Evolutionary conservation across 768 basidiomycete genomes (phyloP), one percentile per base, ranked within the genome.

Genomic region (Plicaturopsis crispa): DNA sequence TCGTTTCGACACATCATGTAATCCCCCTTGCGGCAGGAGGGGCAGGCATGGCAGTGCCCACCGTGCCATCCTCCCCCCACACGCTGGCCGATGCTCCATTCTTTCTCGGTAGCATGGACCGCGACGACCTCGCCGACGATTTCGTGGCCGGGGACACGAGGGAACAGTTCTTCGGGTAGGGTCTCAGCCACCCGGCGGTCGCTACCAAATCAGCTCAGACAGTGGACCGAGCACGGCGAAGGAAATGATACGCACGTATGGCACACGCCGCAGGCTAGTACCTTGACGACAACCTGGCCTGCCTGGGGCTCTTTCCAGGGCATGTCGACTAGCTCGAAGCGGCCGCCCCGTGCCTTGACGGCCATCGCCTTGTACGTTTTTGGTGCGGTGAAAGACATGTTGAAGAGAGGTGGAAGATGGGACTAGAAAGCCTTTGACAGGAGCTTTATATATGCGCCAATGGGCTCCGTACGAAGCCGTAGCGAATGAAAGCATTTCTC

Each of bases 11-110:
- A 60, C 2, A 43, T 48, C 10, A 52, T 38, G 41, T 46, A 53
- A 13, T 54, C 51, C 1, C 55, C 55, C 6, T 38, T 28, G 8
- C 47, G 42, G 35, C 59, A 60, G 26, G 41, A 30, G 6, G 36
- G 31, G 40, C 59, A 60, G 16, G 40, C 40, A 24, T 41, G 38
- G 32, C 55, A 56, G 35, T 51, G 51, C 1, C 50, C 45, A n/a
- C 53, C 52, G 23, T 50, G 51, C 57, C 56, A 59, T 11, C 52
- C 53, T 10, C 46, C 47, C 20, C 59, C 59, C 17, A 60, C 55
- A n/a, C 52, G 53, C 22, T 55, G 47, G 14, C 57, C 57, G n/a
- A 51, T 24, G 34, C 41, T 53, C 51, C 49, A 56, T 12, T 31
- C 17, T 7, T 31, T 33, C 31, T 52, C 48, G 14, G 40, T 45